These are phyloP conservation scores for Chlamydomonas sphaeroides DNA, from an alignment of 139 green algal genomes.

Conservation along the genomic window DNA sequence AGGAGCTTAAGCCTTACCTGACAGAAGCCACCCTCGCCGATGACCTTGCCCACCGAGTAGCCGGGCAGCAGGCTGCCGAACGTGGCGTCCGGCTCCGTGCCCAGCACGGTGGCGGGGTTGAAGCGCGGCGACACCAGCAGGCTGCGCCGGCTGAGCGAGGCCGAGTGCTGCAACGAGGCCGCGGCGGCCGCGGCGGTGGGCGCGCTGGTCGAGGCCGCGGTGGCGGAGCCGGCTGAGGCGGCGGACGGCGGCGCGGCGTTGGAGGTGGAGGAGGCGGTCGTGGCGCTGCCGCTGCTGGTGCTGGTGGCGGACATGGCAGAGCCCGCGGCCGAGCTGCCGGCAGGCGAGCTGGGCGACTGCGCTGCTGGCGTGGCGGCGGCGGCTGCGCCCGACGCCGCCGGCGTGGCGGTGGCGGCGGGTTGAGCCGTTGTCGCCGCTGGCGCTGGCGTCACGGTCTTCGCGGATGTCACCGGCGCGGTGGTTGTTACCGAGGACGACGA, in stretches of 20 bases:
- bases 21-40: constrained; percentile 91
- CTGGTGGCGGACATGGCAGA: neutral
- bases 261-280: neutral
- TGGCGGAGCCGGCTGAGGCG: neutral
- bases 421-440: neutral
- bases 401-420: too few species aligned
- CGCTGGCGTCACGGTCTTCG: neutral
- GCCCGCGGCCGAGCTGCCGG: neutral
- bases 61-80: constrained; percentile 59
- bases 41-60: constrained; percentile 80
- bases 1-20: too few species aligned
- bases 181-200: too few species aligned
- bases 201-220: neutral
- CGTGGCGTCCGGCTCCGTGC: constrained; percentile 1
- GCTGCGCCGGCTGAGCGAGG: constrained; percentile 1
- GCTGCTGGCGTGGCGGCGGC: neutral
- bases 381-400: neutral
- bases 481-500: too few species aligned
- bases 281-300: constrained; percentile 17
- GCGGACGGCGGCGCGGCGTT: neutral
- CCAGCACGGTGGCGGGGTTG: constrained; percentile 20
- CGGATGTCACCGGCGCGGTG: too few species aligned
- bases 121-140: constrained; percentile 5
- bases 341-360: neutral
- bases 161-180: neutral